Evolutionary conservation across 2,329 filamentous ascomycete genomes (phyloP).

Genomic region (Colletotrichum limetticola): DNA sequence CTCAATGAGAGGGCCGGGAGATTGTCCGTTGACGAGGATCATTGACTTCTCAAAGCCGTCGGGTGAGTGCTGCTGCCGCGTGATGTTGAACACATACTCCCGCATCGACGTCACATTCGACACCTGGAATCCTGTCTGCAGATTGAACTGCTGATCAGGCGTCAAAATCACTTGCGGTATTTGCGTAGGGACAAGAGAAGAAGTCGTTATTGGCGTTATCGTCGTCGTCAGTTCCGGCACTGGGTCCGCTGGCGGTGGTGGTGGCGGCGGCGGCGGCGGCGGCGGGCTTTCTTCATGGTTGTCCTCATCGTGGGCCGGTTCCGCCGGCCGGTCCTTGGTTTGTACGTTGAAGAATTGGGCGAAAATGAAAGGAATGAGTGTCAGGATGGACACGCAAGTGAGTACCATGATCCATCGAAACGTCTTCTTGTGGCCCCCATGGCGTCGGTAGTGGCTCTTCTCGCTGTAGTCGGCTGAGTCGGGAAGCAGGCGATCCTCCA

Average conservation of each 20-base stretch:
- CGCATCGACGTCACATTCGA: slow-evolving; percentile 46
- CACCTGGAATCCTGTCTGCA: slow-evolving; percentile 18
- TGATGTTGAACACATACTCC: slow-evolving; percentile 64
- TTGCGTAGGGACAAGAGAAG: slow-evolving; percentile 9
- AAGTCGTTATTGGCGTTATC: neutral
- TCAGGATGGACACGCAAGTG: slow-evolving; percentile 27
- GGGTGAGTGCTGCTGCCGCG: slow-evolving; percentile 58
- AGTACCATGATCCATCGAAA: slow-evolving; percentile 29
- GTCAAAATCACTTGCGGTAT: slow-evolving; percentile 19
- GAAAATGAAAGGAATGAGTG: slow-evolving; percentile 29
- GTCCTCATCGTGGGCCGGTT: slow-evolving; percentile 15
- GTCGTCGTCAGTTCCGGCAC: slow-evolving; percentile 12
- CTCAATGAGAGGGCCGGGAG: slow-evolving; percentile 73
- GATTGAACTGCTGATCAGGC: slow-evolving; percentile 22
- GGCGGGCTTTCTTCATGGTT: slow-evolving; percentile 9
- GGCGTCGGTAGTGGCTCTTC: slow-evolving; percentile 15
- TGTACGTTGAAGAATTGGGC: slow-evolving; percentile 31
- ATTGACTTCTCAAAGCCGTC: slow-evolving; percentile 65
- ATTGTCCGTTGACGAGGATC: slow-evolving; percentile 73
- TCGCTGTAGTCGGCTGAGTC: slow-evolving; percentile 13
- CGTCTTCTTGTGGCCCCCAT: slow-evolving; percentile 16
- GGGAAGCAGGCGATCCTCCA: slow-evolving; percentile 23
- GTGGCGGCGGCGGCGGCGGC: neutral
- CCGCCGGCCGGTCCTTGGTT: slow-evolving; percentile 11
- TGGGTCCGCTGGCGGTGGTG: neutral